A percentile compares a stretch with the other conserved stretches of the same genome.
Evolutionary conservation across 2,329 filamentous ascomycete genomes (phyloP).

Genomic region (Lasiodiplodia sp.): DNA sequence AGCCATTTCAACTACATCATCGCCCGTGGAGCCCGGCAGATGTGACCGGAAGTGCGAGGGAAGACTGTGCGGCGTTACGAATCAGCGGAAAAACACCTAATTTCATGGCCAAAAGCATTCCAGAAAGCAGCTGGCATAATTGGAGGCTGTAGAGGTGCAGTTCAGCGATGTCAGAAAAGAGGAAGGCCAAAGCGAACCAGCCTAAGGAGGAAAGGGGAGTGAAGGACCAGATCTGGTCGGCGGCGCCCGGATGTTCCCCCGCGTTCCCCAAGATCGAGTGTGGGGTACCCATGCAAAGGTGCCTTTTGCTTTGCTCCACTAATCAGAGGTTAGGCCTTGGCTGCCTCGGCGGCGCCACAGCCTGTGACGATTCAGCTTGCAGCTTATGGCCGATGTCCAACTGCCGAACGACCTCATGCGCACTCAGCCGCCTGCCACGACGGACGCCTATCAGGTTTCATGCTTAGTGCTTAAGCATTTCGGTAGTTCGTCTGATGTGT

Average conservation of each 20-base stretch:
- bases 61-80: not conserved
- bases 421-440: not conserved
- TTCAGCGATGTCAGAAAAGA: not conserved
- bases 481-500: slow-evolving; percentile 1
- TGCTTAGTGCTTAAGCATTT: slow-evolving; percentile 4
- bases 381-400: slow-evolving; percentile 25
- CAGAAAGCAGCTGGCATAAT: not conserved
- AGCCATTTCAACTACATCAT: slow-evolving; percentile 16
- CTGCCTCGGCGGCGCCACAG: not conserved
- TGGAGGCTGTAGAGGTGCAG: not conserved
- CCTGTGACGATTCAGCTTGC: not conserved
- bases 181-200: not conserved
- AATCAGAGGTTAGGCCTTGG: not conserved
- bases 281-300: slow-evolving; percentile 6
- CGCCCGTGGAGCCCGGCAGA: slow-evolving; percentile 23
- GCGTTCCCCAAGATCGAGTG: slow-evolving; percentile 6
- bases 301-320: not conserved
- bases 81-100: not conserved
- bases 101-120: not conserved
- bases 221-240: not conserved
- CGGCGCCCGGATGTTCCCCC: not conserved
- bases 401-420: slow-evolving; percentile 15
- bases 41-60: not conserved
- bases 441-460: slow-evolving; percentile 20
- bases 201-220: not conserved